A percentile compares a stretch with the other conserved stretches of the same genome.
Conservation (phyloP, 2,329 filamentous ascomycete genomes). For the Fusarium oligoseptatum region DNA sequence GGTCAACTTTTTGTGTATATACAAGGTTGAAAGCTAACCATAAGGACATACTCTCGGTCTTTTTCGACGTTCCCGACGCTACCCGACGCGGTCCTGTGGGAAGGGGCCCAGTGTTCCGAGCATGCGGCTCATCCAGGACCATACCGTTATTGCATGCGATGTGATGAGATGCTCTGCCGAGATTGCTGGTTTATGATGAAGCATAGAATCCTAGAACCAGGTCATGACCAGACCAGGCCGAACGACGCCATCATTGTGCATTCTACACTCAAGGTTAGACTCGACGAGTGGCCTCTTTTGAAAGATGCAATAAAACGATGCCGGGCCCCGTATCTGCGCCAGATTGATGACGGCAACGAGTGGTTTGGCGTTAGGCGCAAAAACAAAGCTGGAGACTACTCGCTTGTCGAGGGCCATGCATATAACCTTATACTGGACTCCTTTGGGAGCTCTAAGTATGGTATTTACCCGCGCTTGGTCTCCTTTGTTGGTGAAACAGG, state of each 20-base stretch:
- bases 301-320: neutral
- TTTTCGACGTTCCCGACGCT: accelerated
- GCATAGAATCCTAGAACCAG: accelerated
- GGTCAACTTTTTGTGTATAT: neutral
- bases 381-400: neutral
- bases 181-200: neutral
- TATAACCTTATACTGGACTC: neutral
- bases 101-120: neutral
- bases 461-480: neutral
- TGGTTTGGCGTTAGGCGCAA: neutral
- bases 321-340: neutral
- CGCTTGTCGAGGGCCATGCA: neutral
- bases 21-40: neutral
- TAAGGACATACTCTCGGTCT: neutral
- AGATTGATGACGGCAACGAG: neutral
- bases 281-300: neutral
- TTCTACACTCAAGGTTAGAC: neutral
- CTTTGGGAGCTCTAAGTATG: accelerated
- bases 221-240: accelerated
- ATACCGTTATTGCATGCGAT: neutral
- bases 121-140: accelerated
- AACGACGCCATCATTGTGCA: neutral
- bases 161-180: neutral
- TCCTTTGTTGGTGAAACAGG: neutral
- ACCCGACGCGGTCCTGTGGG: accelerated